Conservation (phyloP, 2,329 filamentous ascomycete species). For the Hymenoscyphus scutula region DNA sequence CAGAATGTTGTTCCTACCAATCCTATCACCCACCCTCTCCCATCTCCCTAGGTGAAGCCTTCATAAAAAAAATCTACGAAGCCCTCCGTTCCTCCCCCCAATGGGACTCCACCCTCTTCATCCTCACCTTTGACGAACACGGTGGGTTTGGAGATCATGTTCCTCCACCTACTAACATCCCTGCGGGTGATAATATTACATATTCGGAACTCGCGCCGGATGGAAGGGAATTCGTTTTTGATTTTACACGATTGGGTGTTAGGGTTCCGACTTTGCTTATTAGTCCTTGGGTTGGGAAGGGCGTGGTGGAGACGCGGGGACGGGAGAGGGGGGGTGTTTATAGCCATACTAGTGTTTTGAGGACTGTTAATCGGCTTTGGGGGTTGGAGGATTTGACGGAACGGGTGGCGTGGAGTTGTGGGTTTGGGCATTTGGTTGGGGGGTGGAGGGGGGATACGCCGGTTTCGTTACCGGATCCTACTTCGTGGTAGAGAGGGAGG, state of each 20-base stretch:
- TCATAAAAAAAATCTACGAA: slow-evolving; percentile 47
- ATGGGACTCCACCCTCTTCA: slow-evolving; percentile 47
- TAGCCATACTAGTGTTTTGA: slow-evolving; percentile 44
- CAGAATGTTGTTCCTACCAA: slow-evolving; percentile 49
- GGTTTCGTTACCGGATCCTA: slow-evolving; percentile 25
- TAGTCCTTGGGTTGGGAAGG: slow-evolving; percentile 45
- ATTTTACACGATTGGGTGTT: slow-evolving; percentile 43
- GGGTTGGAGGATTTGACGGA: slow-evolving; percentile 31
- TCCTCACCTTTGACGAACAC: slow-evolving; percentile 48
- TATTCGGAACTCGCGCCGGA: slow-evolving; percentile 39
- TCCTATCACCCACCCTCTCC: slow-evolving; percentile 46
- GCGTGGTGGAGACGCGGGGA: slow-evolving; percentile 41
- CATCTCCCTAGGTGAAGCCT: slow-evolving; percentile 44
- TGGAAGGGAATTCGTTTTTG: slow-evolving; percentile 39
- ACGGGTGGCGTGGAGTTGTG: slow-evolving; percentile 24
- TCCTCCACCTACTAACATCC: slow-evolving; percentile 41
- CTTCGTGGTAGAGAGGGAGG: slow-evolving; percentile 16
- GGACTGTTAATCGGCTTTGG: slow-evolving; percentile 44
- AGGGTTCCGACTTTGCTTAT: slow-evolving; percentile 45
- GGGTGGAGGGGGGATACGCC: slow-evolving; percentile 29
- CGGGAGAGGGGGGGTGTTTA: slow-evolving; percentile 41
- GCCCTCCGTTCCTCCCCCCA: slow-evolving; percentile 43
- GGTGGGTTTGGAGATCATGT: slow-evolving; percentile 49
- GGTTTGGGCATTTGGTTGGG: slow-evolving; percentile 32
- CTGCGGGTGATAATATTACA: slow-evolving; percentile 39